Conservation (phyloP, 305 asterid species). For the Salvia sclarea region DNA sequence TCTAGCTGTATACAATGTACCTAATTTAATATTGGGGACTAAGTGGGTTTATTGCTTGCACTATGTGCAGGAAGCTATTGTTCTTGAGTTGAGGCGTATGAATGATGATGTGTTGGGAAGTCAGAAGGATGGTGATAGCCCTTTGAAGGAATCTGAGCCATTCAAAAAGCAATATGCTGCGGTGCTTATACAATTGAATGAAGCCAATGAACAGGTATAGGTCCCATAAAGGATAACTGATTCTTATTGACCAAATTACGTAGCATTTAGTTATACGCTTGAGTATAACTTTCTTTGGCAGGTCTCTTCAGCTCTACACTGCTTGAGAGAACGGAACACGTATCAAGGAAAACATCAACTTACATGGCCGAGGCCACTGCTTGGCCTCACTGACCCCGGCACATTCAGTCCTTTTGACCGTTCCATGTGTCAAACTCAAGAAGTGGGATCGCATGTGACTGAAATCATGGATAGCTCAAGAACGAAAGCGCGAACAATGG, state of each 20-base stretch:
- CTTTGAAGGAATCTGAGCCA: slow-evolving; percentile 72
- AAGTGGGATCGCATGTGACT: slow-evolving; percentile 60
- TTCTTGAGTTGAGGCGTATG: slow-evolving; percentile 77
- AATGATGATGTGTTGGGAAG: slow-evolving; percentile 79
- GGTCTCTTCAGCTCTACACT: slow-evolving; percentile 72
- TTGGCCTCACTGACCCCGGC: slow-evolving; percentile 44
- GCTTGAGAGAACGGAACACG: slow-evolving; percentile 78
- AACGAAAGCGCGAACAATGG: slow-evolving; percentile 79
- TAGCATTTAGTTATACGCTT: slow-evolving; percentile 20
- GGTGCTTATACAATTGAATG: slow-evolving; percentile 65
- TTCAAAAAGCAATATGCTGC: slow-evolving; percentile 84
- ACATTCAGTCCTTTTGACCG: slow-evolving; percentile 43
- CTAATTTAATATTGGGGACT: slow-evolving; percentile 1
- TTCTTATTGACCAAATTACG: neutral
- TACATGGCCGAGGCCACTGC: slow-evolving; percentile 49
- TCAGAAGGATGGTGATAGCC: slow-evolving; percentile 55
- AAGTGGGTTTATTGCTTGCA: slow-evolving; percentile 34
- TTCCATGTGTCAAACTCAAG: slow-evolving; percentile 49
- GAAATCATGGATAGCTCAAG: slow-evolving; percentile 86
- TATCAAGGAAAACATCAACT: slow-evolving; percentile 59
- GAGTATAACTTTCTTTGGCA: slow-evolving; percentile 37
- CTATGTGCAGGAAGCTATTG: slow-evolving; percentile 74
- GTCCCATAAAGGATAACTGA: slow-evolving; percentile 15
- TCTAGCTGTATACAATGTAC: slow-evolving; percentile 3
- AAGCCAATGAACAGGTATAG: slow-evolving; percentile 69